Percentiles rank a stretch among this genome's conserved stretches.
Conservation (phyloP, 371 early-diverging fungal genomes). For the Dentiscutata heterogama region DNA sequence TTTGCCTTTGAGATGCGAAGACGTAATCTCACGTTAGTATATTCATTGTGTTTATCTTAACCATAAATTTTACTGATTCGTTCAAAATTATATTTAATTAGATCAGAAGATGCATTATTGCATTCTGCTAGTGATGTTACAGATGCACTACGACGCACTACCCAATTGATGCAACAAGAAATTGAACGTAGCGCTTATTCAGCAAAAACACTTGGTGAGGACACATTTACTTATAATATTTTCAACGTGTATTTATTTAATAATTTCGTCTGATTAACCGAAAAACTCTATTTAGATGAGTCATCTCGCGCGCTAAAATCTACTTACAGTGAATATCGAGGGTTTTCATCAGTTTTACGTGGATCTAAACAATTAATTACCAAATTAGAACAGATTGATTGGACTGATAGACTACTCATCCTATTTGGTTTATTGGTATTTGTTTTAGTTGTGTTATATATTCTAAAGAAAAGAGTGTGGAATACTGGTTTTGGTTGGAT, state of each 20-base stretch:
- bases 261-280: not conserved
- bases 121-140: slow-evolving; percentile 70
- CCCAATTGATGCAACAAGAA: slow-evolving; percentile 79
- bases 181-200: slow-evolving; percentile 76
- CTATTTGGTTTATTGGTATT: slow-evolving; percentile 73
- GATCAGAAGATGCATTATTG: slow-evolving; percentile 57
- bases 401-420: slow-evolving; percentile 75
- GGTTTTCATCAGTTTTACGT: slow-evolving; percentile 66
- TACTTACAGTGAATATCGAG: slow-evolving; percentile 70
- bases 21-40: slow-evolving; percentile 53
- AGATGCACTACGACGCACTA: slow-evolving; percentile 71
- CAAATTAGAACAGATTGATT: slow-evolving; percentile 76
- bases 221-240: not conserved
- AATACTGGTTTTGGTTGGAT: slow-evolving; percentile 63
- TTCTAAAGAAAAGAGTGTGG: slow-evolving; percentile 75
- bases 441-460: slow-evolving; percentile 68
- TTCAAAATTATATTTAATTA: slow-evolving; percentile 28
- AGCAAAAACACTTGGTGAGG: slow-evolving; percentile 71
- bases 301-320: slow-evolving; percentile 68
- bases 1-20: slow-evolving; percentile 58
- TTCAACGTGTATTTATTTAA: not conserved
- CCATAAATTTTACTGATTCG: not conserved
- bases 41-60: slow-evolving; percentile 5
- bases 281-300: slow-evolving; percentile 60
- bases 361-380: slow-evolving; percentile 73